phyloP scores from a whole-genome alignment of 495 filamentous ascomycete species.

The Talaromyces liani region DNA sequence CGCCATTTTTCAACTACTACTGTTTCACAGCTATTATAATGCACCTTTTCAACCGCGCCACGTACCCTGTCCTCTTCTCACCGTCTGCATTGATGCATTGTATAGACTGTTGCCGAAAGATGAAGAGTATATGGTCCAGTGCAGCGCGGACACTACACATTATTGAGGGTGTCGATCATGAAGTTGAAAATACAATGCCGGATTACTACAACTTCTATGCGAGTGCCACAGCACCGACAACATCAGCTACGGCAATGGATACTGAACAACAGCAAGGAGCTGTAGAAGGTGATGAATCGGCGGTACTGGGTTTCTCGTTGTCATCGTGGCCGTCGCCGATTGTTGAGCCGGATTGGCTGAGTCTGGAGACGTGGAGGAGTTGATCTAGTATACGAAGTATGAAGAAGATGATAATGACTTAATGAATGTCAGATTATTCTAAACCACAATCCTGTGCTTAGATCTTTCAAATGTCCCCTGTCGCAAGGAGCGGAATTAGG shows the following conservation, averaged over 20 bases:
- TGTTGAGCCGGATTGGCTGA: neutral
- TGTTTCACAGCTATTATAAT: conserved; percentile 3
- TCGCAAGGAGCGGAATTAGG: neutral
- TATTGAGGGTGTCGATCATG: conserved; percentile 1
- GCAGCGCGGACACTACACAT: neutral
- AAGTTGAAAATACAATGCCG: neutral
- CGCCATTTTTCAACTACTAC: conserved; percentile 1
- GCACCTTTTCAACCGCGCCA: conserved; percentile 1
- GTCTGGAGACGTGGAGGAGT: neutral
- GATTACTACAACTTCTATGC: neutral
- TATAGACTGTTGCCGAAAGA: conserved; percentile 3
- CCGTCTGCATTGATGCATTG: conserved; percentile 2
- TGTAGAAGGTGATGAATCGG: neutral
- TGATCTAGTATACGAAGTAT: neutral
- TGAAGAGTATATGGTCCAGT: conserved; percentile 5
- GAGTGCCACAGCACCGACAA: neutral
- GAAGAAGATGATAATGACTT: neutral
- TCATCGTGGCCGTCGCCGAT: conserved; percentile 1
- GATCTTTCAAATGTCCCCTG: neutral
- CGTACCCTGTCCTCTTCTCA: neutral
- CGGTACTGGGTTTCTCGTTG: neutral
- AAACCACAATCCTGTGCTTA: neutral
- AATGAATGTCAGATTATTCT: too few relatives aligned
- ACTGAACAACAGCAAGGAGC: neutral
- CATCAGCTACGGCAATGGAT: neutral